Conservation (phyloP, 129 eudicot species). For the Calendula officinalis region DNA sequence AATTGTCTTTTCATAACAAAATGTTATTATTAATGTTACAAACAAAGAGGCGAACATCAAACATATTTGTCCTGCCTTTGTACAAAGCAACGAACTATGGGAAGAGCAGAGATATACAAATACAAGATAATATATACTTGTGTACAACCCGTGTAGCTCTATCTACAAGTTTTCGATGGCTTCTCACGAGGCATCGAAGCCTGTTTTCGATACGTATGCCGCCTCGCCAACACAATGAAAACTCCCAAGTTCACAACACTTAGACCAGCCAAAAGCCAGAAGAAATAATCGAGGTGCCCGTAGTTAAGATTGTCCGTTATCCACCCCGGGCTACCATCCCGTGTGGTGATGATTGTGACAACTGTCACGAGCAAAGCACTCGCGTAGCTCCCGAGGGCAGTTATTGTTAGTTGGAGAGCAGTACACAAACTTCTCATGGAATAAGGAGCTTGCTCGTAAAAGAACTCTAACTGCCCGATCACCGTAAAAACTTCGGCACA, state of each 20-base stretch:
- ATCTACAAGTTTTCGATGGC: neutral
- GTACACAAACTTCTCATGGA: constrained; percentile 69
- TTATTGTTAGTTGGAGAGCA: constrained; percentile 58
- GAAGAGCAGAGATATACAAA: too few relatives aligned
- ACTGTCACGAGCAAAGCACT: constrained; percentile 62
- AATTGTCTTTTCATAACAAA: too few relatives aligned
- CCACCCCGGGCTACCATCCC: constrained; percentile 56
- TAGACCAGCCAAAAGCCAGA: constrained; percentile 58
- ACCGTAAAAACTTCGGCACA: constrained; percentile 67
- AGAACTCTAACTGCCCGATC: constrained; percentile 72
- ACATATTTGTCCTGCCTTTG: too few relatives aligned
- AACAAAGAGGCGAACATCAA: too few relatives aligned
- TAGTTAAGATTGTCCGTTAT: constrained; percentile 68
- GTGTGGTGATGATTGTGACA: constrained; percentile 45
- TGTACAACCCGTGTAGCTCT: constrained; percentile 2
- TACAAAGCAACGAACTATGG: too few relatives aligned
- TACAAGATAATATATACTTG: too few relatives aligned
- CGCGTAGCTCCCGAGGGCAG: constrained; percentile 57
- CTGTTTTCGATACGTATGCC: constrained; percentile 44
- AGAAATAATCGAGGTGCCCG: constrained; percentile 64
- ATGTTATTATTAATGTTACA: too few relatives aligned
- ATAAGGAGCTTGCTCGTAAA: constrained; percentile 71
- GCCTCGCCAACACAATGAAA: constrained; percentile 37
- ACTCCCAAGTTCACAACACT: constrained; percentile 49
- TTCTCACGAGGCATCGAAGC: constrained; percentile 22